Percentiles rank a stretch among this genome's conserved stretches.
These are phyloP conservation scores for Diplodia corticola DNA, from an alignment of 2,329 filamentous ascomycete species.

Conservation along the genomic window DNA sequence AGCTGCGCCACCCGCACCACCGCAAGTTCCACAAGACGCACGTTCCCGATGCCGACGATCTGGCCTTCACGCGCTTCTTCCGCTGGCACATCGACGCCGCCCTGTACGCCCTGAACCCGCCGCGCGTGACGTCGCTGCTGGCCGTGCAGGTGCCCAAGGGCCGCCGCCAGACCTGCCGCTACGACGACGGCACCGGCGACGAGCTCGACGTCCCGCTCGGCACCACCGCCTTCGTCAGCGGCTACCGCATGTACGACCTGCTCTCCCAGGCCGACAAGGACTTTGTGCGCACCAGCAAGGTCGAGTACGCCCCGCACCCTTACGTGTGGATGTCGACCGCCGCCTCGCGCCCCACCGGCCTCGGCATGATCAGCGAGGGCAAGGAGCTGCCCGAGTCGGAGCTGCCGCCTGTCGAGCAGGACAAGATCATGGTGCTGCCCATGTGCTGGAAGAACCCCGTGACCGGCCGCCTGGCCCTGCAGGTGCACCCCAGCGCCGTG, in stretches of 20 bases:
- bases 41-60: conserved; percentile 63
- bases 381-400: conserved; percentile 61
- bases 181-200: conserved; percentile 70
- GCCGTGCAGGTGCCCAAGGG: conserved; percentile 72
- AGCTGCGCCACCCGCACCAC: conserved; percentile 74
- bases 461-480: conserved; percentile 67
- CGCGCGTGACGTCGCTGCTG: conserved; percentile 69
- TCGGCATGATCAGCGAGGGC: conserved; percentile 69
- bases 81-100: conserved; percentile 81
- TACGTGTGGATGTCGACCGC: conserved; percentile 80
- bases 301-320: conserved; percentile 77
- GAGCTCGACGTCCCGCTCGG: conserved; percentile 68
- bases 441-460: conserved; percentile 78
- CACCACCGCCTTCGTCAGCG: conserved; percentile 73
- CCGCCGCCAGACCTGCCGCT: conserved; percentile 65
- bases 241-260: conserved; percentile 68
- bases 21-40: conserved; percentile 69
- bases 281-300: conserved; percentile 65
- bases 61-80: conserved; percentile 64
- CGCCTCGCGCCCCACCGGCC: conserved; percentile 65
- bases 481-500: conserved; percentile 72
- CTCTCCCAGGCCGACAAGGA: conserved; percentile 66
- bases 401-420: conserved; percentile 64
- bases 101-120: conserved; percentile 72
- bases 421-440: conserved; percentile 70